Base-by-base conservation (phyloP, 2,329 filamentous ascomycete species). In the Leptographium galeiforme region DNA sequence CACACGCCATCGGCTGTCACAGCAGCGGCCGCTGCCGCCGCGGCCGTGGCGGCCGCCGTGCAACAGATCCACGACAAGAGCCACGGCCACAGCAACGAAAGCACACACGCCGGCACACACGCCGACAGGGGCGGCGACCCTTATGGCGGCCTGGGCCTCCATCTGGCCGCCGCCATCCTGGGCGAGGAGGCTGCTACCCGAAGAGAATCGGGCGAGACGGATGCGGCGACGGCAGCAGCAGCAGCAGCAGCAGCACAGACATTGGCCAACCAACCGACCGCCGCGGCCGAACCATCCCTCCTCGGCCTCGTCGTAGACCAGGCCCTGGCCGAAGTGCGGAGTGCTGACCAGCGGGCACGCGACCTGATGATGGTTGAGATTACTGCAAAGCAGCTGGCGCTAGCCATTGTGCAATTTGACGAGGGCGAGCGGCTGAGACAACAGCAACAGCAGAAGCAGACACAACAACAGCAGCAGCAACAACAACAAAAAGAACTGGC, bases 351-450 rank as follows among this genome's bases (percentile, higher is more conserved):
- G 57, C 67, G 68, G 50, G 68, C 70, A 1, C 69, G 77, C 6
- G 67, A 71, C 50, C 66, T 78, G 55, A 70, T 76, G 50, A 69
- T 75, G 58, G 72, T 81, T 52, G 75, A 81, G 58, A 67, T 72
- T 45, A 70, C 74, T 3, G 76, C 77, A 13, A 72, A 74, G 61
- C 74, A 79, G 63, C 68, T 81, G 36, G 76, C 74, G 8, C 67
- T 77, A 59, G 71, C 73, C 33, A 71, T 79, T 46, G 67, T 70
- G 19, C 71, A 77, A 57, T 78, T 75, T 58, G 72, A 77, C 48
- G 62, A 66, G 44, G 60, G 63, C 55, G 58, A n/a, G 46, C 57
- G 59, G 34, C 53, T 60, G 36, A 55, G 60, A 38, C 62, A 63
- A 52, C 60, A 60, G 48, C 61, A 61, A 33, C 38, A 36, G 2